Evolutionary conservation across 192 early-diverging fungal genomes (phyloP), one percentile per base, ranked within the genome.

Genomic region (Backusella tuberculispora): DNA sequence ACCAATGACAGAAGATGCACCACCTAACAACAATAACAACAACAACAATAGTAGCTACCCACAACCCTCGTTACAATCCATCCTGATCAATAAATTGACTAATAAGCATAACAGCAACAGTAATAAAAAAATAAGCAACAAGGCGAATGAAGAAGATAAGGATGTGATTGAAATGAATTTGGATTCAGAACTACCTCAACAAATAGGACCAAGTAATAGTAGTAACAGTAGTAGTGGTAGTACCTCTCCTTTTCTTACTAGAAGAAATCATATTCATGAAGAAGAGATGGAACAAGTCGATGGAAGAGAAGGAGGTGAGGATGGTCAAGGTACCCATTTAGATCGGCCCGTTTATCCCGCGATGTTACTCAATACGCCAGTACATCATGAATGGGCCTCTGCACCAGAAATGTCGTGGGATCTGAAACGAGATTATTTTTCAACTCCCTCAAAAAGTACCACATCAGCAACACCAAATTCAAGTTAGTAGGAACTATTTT

Each of bases 111-210:
- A 34, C 29, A 34, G 29, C 29, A 34, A 34, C 29, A 34, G 29
- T 2, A 34, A 34, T 2, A 73, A 73, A 38, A 45, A 60, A 60
- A 47, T 13, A 44, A 40, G 14, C 3, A 34, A 4, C 37, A 37
- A 4, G 34, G 48, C 29, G 13, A 34, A 3, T 21, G 66, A 78
- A 37, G 76, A 64, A 43, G 76, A 78, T 53, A 78, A 47, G 42
- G 76, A 78, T 60, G 53, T 78, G 3, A 43, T 78, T n/a, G 76
- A 78, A 50, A 72, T 78, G 21, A 66, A 73, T 24, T 42, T 78
- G 47, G 71, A 78, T 19, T 7, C 44, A 19, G 53, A 44, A 17
- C 41, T 2, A 34, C 53, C 41, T 1, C 44, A 66, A 46, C 12
- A 19, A 40, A 34, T 34, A 34, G 29, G 29, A 34, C 29, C 29